Evolutionary conservation across 495 filamentous ascomycete species (phyloP).

Genomic region (Aspergillus sclerotiicarbonarius): DNA sequence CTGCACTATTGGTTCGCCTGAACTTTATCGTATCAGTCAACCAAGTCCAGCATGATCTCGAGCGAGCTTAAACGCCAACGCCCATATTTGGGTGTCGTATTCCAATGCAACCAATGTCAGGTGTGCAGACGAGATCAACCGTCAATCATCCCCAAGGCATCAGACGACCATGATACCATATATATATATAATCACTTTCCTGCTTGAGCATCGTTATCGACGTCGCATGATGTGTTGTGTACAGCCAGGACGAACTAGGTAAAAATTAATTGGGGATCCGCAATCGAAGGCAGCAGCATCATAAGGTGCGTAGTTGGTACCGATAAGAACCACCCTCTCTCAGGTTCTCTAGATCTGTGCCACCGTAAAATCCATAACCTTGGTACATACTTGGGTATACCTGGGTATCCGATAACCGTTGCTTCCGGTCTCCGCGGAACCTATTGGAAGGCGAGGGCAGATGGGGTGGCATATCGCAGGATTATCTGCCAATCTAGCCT

Average conservation of each 20-base stretch:
- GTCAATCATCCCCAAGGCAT: background rate
- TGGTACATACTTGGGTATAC: background rate
- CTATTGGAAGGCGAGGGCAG: background rate
- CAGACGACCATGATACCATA: constrained; percentile 6
- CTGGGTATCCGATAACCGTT: background rate
- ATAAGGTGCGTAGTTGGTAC: background rate
- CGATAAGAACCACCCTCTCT: background rate
- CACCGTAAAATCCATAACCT: background rate
- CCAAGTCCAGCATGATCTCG: background rate
- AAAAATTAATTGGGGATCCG: constrained; percentile 16
- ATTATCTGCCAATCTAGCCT: background rate
- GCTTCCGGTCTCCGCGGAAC: constrained; percentile 1
- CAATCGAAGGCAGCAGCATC: constrained; percentile 1
- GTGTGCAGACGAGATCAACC: background rate
- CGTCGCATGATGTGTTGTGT: constrained; percentile 17
- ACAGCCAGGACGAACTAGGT: background rate
- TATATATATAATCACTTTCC: constrained; percentile 15
- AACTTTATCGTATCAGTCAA: constrained; percentile 3
- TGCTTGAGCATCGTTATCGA: constrained; percentile 4
- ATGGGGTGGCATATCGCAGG: too few species aligned
- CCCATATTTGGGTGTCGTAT: background rate
- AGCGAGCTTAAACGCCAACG: background rate
- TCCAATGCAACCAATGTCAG: background rate
- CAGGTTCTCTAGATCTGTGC: background rate
- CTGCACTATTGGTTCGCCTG: constrained; percentile 6